Evolutionary conservation across 345 rosid species (phyloP).

Genomic region (Psidium friedrichsthalianum): DNA sequence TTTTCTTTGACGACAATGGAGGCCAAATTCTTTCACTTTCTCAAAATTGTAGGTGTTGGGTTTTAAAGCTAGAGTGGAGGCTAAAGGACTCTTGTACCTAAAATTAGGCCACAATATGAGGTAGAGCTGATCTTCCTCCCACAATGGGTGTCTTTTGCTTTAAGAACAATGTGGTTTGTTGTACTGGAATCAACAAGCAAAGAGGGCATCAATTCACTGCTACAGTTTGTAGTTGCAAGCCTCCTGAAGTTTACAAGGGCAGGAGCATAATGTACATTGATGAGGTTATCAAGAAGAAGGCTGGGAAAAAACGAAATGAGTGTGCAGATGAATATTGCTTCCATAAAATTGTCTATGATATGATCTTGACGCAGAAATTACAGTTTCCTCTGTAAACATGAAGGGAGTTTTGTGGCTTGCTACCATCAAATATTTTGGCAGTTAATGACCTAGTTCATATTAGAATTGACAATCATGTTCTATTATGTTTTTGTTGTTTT

Average conservation of each 20-base stretch:
- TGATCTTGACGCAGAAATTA: background rate
- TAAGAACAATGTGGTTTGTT: constrained; percentile 68
- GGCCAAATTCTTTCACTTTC: constrained; percentile 51
- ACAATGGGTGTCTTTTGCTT: constrained; percentile 58
- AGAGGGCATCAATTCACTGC: constrained; percentile 74
- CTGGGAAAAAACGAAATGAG: too few species aligned
- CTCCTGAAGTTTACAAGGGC: too few species aligned
- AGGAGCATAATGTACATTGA: too few species aligned
- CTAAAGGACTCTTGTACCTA: constrained; percentile 51
- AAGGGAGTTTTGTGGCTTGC: too few species aligned
- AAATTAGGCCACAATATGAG: constrained; percentile 68
- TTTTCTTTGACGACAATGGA: constrained; percentile 24
- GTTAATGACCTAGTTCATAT: too few species aligned
- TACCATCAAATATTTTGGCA: too few species aligned
- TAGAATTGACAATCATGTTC: too few species aligned
- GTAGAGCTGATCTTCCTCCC: constrained; percentile 59
- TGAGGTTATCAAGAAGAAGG: too few species aligned
- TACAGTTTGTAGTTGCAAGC: constrained; percentile 7
- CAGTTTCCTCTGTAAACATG: too few species aligned
- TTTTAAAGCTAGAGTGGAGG: constrained; percentile 74
- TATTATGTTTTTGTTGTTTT: background rate
- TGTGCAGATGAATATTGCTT: too few species aligned
- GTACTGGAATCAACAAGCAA: constrained; percentile 66
- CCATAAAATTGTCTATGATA: too few species aligned
- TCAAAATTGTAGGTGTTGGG: constrained; percentile 50